Evolutionary conservation across 2,329 filamentous ascomycete species (phyloP).

Genomic region (Amphichorda felina): DNA sequence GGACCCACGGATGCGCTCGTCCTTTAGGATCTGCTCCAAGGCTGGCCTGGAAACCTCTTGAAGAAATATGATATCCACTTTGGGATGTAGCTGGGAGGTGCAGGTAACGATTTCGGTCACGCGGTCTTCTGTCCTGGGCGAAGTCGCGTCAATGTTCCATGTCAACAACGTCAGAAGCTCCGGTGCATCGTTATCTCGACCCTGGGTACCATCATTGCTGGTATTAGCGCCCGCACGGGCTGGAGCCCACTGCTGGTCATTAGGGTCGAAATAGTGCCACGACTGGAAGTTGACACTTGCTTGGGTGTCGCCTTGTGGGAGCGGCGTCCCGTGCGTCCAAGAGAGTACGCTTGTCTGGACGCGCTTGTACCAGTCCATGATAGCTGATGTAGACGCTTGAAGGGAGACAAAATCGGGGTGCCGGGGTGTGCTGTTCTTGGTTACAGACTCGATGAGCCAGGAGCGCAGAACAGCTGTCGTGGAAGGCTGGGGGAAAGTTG

Average conservation of each 20-base stretch:
- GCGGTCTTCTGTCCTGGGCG: constrained; percentile 7
- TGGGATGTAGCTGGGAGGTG: constrained; percentile 6
- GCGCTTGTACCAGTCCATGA: too few species aligned
- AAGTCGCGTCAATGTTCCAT: constrained; percentile 18
- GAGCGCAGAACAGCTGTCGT: too few species aligned
- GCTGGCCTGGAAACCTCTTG: constrained; percentile 18
- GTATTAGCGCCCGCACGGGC: background rate
- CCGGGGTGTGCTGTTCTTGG: too few species aligned
- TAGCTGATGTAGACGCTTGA: too few species aligned
- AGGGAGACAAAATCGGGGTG: too few species aligned
- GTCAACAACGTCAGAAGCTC: constrained; percentile 11
- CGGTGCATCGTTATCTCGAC: background rate
- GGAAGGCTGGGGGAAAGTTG: too few species aligned
- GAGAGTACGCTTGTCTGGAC: background rate
- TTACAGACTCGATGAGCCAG: too few species aligned
- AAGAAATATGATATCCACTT: constrained; percentile 18
- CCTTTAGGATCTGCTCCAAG: constrained; percentile 10
- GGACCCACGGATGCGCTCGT: constrained; percentile 11
- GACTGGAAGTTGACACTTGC: background rate
- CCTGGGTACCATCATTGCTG: background rate
- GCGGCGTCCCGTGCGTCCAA: background rate
- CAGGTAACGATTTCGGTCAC: constrained; percentile 14
- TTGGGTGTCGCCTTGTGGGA: background rate
- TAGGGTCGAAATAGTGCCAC: background rate
- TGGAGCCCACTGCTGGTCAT: background rate